These are phyloP conservation scores for Mucor piriformis DNA, from an alignment of 371 early-diverging fungal genomes.

Conservation along the genomic window DNA sequence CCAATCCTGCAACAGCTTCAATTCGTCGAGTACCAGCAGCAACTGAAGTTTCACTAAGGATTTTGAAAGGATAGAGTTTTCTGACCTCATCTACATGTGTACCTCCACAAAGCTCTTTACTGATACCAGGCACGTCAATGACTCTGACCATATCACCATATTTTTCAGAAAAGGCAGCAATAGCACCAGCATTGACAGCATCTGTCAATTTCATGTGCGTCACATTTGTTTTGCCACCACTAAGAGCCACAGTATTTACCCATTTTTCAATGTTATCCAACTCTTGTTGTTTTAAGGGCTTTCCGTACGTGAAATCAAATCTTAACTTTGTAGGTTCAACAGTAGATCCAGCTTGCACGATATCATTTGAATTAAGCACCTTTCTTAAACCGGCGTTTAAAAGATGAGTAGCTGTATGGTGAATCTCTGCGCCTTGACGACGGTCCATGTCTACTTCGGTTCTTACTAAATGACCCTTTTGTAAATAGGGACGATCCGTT, in stretches of 20 bases:
- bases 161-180: slow-evolving; percentile 73
- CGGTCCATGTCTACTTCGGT: slow-evolving; percentile 56
- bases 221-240: slow-evolving; percentile 47
- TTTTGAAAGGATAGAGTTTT: slow-evolving; percentile 72
- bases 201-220: slow-evolving; percentile 60
- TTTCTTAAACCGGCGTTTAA: slow-evolving; percentile 70
- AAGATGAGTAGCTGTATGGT: slow-evolving; percentile 83
- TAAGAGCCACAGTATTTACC: slow-evolving; percentile 61
- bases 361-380: slow-evolving; percentile 54
- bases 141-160: slow-evolving; percentile 70
- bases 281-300: slow-evolving; percentile 59
- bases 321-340: slow-evolving; percentile 68
- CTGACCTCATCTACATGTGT: slow-evolving; percentile 70
- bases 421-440: slow-evolving; percentile 67
- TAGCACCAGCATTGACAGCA: slow-evolving; percentile 66
- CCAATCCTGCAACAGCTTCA: slow-evolving; percentile 73
- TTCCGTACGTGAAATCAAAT: slow-evolving; percentile 76
- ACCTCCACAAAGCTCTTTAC: slow-evolving; percentile 77
- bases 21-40: slow-evolving; percentile 79
- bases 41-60: slow-evolving; percentile 68
- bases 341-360: slow-evolving; percentile 76
- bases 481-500: slow-evolving; percentile 47
- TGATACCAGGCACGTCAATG: slow-evolving; percentile 60
- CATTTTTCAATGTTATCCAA: slow-evolving; percentile 54
- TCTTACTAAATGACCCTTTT: slow-evolving; percentile 45